A percentile compares a stretch with the other conserved stretches of the same genome.
These are phyloP conservation scores for Erodium trifolium DNA, from an alignment of 441 rosid species.

Conservation along the genomic window DNA sequence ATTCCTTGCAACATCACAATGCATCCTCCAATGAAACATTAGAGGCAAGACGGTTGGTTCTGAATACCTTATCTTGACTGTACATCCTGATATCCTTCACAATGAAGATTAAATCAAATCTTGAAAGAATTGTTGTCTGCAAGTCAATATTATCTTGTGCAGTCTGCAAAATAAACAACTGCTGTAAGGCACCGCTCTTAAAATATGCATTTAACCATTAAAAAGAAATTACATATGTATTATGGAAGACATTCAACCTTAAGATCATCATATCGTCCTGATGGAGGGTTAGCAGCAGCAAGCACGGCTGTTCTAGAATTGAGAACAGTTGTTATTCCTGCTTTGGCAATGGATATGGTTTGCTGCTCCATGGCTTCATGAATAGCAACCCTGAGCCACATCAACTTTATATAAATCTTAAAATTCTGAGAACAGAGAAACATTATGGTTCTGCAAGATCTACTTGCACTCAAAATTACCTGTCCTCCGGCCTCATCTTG, in stretches of 20 bases:
- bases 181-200: slow-evolving; percentile 11
- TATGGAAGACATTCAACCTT: slow-evolving; percentile 37
- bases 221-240: not conserved
- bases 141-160: slow-evolving; percentile 94
- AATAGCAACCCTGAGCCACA: slow-evolving; percentile 73
- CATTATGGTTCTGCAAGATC: slow-evolving; percentile 12
- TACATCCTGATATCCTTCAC: slow-evolving; percentile 86
- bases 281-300: slow-evolving; percentile 97
- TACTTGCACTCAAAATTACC: slow-evolving; percentile 35
- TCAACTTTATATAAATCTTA: slow-evolving; percentile 1
- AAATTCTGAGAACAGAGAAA: not conserved
- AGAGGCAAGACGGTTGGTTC: not conserved
- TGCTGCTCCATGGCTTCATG: slow-evolving; percentile 99
- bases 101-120: slow-evolving; percentile 92
- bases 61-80: slow-evolving; percentile 71
- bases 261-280: slow-evolving; percentile 97
- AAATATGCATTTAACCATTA: slow-evolving; percentile 13
- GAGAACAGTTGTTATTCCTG: slow-evolving; percentile 93
- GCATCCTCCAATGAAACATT: not conserved
- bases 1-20: not conserved
- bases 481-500: slow-evolving; percentile 97
- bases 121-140: slow-evolving; percentile 92
- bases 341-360: slow-evolving; percentile 97
- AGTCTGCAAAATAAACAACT: slow-evolving; percentile 44
- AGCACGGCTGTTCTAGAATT: slow-evolving; percentile 96